Base-by-base conservation (phyloP, 805 yeast genomes). In the Saccharomycopsis synnaedendra region DNA sequence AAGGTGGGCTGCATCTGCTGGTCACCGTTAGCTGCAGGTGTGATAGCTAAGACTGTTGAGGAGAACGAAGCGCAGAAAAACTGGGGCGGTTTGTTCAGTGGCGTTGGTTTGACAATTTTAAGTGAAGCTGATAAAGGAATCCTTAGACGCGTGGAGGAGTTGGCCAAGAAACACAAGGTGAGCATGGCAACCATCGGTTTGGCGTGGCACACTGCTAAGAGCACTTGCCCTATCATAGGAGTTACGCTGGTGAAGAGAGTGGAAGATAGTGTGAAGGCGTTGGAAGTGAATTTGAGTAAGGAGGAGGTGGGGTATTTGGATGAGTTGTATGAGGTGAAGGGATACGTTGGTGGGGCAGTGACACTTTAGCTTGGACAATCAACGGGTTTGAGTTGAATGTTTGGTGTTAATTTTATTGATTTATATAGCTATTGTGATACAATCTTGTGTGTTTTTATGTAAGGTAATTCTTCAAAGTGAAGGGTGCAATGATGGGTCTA, bases 21-120 rank as follows among this genome's bases (percentile, higher is more conserved):
- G 77, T 72, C 79, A 8, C 83, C 84, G 34, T 60, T 68, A 48
- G 79, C 78, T 5, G 62, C 74, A 50, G 85, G 85, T 6, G 33
- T 72, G 1, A 64, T 79, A 41, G 68, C 82, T 0, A 67, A 80
- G 31, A 10, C 42, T 51, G 80, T 9, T 9, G n/a, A 40, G 32
- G 38, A 44, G 29, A 27, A 31, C 32, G 19, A 19, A 19, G 19
- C 19, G 19, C 19, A 19, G 19, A 19, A 19, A 19, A 19, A 19
- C 19, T 19, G 19, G 19, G 19, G 19, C 19, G 19, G 2, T 19
- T 19, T 19, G 19, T 19, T 19, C 19, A 19, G 19, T 19, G 19
- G 19, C 19, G 19, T 19, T 19, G 38, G 38, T 11, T 41, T 58
- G 6, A 57, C 59, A 4, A 47, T 58, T 44, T 52, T 47, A 4